phyloP scores from a whole-genome alignment of 805 yeast genomes.

The Saccharomyces jurei region DNA sequence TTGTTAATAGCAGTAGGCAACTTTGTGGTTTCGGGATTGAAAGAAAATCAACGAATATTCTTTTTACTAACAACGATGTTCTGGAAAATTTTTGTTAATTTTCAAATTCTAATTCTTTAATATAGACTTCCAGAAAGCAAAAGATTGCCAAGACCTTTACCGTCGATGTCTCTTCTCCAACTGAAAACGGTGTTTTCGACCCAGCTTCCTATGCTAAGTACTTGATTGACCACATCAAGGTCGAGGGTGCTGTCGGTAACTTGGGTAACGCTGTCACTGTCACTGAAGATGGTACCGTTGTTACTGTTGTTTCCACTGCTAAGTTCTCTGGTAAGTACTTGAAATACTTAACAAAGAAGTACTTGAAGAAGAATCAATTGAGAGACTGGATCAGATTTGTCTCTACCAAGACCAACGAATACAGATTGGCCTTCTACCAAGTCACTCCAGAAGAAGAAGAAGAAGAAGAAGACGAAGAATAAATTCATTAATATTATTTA shows the following conservation, averaged over 20 bases:
- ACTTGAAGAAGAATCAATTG: constrained; percentile 99
- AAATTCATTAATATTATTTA: constrained; percentile 31
- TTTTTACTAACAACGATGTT: constrained; percentile 8
- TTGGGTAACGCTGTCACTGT: constrained; percentile 91
- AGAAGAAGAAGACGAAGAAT: constrained; percentile 62
- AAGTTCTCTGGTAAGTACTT: constrained; percentile 99
- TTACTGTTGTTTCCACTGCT: constrained; percentile 81
- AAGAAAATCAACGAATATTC: neutral
- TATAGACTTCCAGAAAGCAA: constrained; percentile 74
- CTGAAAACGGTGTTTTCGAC: constrained; percentile 95
- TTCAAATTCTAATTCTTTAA: constrained; percentile 22
- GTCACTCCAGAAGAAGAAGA: constrained; percentile 91
- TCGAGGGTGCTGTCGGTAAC: constrained; percentile 94
- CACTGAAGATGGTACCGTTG: constrained; percentile 80
- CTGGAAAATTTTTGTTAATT: constrained; percentile 19
- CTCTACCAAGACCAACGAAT: constrained; percentile 88
- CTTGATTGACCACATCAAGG: constrained; percentile 98
- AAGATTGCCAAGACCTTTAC: constrained; percentile 82
- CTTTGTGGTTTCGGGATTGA: constrained; percentile 10
- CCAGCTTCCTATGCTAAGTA: constrained; percentile 95
- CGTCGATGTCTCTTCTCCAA: constrained; percentile 95
- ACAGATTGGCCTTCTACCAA: constrained; percentile 98
- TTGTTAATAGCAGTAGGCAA: constrained; percentile 36
- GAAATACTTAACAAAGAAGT: constrained; percentile 98
- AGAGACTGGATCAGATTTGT: constrained; percentile 99